phyloP scores from a whole-genome alignment of 495 filamentous ascomycete genomes.

The Tirmania nivea region DNA sequence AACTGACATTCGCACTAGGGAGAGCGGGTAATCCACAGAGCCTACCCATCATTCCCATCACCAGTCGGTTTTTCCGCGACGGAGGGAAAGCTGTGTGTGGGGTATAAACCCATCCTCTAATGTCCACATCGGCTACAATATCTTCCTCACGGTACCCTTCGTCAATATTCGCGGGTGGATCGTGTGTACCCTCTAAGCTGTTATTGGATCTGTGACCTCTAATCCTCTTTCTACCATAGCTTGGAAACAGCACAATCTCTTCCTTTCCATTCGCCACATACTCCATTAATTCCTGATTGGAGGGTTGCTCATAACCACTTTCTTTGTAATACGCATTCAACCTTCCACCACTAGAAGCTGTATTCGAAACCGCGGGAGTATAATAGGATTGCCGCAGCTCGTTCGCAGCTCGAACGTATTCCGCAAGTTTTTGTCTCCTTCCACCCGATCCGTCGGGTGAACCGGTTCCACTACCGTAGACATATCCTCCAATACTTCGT shows the following conservation, averaged over 20 bases:
- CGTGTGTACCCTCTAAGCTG: constrained; percentile 7
- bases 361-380: constrained; percentile 27
- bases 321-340: constrained; percentile 31
- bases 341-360: constrained; percentile 24
- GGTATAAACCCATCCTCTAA: constrained; percentile 81
- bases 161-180: constrained; percentile 22
- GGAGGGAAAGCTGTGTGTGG: constrained; percentile 64
- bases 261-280: constrained; percentile 61
- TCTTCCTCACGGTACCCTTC: constrained; percentile 56
- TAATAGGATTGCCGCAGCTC: constrained; percentile 73
- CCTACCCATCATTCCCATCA: constrained; percentile 62
- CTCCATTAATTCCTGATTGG: constrained; percentile 49
- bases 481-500: not conserved
- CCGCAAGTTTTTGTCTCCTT: constrained; percentile 58
- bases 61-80: constrained; percentile 63
- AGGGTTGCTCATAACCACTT: constrained; percentile 25
- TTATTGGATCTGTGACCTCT: not conserved
- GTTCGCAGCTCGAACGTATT: constrained; percentile 71
- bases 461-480: not conserved
- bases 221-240: constrained; percentile 48
- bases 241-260: constrained; percentile 86
- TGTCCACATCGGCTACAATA: constrained; percentile 77
- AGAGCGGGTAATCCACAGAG: constrained; percentile 67
- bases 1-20: not conserved
- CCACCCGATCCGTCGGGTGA: constrained; percentile 25